Percentiles rank a stretch among this genome's conserved stretches.
phyloP scores from a whole-genome alignment of 768 basidiomycete species.

The Naganishia vaughanmartiniae region DNA sequence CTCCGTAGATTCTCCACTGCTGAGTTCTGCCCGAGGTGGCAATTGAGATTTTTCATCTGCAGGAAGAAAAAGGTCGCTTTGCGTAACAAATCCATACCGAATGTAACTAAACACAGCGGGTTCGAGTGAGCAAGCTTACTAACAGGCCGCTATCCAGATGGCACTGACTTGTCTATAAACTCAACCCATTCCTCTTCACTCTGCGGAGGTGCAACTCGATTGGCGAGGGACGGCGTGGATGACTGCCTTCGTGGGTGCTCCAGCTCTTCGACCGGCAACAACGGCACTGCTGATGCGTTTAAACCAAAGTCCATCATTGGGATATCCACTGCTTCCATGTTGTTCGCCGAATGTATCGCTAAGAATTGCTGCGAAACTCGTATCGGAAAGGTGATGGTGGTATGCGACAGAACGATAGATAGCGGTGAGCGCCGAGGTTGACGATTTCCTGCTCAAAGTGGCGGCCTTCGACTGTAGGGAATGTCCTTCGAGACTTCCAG shows the following conservation, averaged over 20 bases:
- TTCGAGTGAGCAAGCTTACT: neutral
- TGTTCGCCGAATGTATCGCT: neutral
- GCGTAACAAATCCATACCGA: conserved; percentile 13
- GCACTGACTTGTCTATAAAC: conserved; percentile 25
- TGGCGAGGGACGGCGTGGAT: conserved; percentile 5
- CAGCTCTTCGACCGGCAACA: neutral
- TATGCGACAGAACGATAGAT: too few relatives aligned
- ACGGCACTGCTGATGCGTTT: neutral
- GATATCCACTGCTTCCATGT: neutral
- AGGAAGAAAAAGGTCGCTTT: conserved; percentile 10
- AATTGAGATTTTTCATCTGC: neutral
- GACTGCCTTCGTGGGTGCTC: neutral
- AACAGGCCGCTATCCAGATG: neutral
- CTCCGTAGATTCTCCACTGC: too few relatives aligned
- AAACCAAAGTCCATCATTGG: neutral
- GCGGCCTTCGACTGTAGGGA: too few relatives aligned
- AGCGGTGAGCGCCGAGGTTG: too few relatives aligned
- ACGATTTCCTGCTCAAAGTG: too few relatives aligned
- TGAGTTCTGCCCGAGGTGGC: neutral
- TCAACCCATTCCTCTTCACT: conserved; percentile 25
- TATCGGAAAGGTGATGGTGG: too few relatives aligned
- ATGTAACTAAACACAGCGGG: conserved; percentile 9
- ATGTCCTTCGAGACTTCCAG: too few relatives aligned
- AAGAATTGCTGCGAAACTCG: too few relatives aligned
- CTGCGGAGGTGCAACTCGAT: conserved; percentile 21